These are phyloP conservation scores for Kodamaea lidongshanica DNA, from an alignment of 805 yeast species.

Conservation along the genomic window DNA sequence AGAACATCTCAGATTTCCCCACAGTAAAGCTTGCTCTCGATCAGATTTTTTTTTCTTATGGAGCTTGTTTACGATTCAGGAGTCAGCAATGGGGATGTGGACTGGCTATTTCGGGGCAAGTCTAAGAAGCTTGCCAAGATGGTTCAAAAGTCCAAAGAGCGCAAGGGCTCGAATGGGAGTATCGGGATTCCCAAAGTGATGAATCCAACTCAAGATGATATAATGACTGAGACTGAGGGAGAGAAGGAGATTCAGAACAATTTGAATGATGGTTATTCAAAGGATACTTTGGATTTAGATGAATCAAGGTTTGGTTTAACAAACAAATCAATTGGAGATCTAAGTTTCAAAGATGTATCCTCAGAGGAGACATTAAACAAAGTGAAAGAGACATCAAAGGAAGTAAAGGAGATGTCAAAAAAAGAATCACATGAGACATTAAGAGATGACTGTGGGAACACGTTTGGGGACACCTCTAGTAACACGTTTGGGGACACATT, in stretches of 20 bases:
- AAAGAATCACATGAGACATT: not conserved
- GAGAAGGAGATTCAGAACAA: too few relatives aligned
- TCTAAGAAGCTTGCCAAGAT: constrained; percentile 50
- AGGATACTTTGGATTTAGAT: too few relatives aligned
- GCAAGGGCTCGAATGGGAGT: too few relatives aligned
- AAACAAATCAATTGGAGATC: not conserved
- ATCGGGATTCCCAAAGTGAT: too few relatives aligned
- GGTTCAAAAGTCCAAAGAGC: too few relatives aligned
- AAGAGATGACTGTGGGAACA: not conserved
- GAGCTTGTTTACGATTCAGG: constrained; percentile 46
- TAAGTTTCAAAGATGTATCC: not conserved
- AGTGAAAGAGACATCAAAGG: not conserved
- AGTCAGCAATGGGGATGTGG: constrained; percentile 70
- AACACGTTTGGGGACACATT: not conserved
- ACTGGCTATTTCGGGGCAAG: constrained; percentile 80
- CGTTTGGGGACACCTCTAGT: not conserved
- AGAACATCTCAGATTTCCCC: too few relatives aligned
- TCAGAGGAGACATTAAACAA: not conserved
- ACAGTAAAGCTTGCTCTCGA: too few relatives aligned
- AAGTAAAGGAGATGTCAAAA: not conserved
- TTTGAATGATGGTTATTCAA: too few relatives aligned
- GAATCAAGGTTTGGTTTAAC: not conserved
- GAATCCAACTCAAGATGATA: too few relatives aligned
- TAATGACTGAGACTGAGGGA: too few relatives aligned
- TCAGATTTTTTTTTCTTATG: too few relatives aligned